phyloP scores from a whole-genome alignment of 73 alveolate genomes.

The Paramecium tetraurelia region DNA sequence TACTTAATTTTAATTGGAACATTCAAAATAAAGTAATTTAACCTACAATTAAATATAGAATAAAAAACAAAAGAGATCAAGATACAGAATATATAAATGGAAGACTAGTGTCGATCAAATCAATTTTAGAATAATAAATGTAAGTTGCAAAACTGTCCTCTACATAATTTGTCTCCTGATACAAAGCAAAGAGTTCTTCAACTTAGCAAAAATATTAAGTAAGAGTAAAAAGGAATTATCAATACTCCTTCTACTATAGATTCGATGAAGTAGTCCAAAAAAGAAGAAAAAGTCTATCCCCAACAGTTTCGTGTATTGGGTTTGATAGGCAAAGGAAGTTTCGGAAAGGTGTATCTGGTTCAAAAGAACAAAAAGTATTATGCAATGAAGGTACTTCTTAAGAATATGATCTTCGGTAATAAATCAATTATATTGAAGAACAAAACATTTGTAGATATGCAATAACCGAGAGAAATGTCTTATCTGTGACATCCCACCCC shows the following conservation, averaged over 20 bases:
- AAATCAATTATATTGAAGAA: neutral
- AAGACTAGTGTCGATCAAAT: neutral
- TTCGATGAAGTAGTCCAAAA: conserved; percentile 12
- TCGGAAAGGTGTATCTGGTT: conserved; percentile 84
- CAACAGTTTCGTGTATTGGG: conserved; percentile 23
- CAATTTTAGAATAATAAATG: neutral
- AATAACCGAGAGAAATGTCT: conserved; percentile 91
- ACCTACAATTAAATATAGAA: neutral
- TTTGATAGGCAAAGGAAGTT: conserved; percentile 85
- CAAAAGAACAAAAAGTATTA: conserved; percentile 69
- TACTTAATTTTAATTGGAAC: neutral
- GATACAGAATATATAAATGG: neutral
- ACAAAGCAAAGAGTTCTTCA: neutral
- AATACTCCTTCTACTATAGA: neutral
- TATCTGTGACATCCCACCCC: conserved; percentile 79
- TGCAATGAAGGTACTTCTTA: conserved; percentile 66
- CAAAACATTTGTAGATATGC: conserved; percentile 88
- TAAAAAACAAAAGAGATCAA: neutral
- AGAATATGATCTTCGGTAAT: conserved; percentile 50
- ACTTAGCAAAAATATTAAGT: neutral
- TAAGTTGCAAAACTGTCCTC: neutral
- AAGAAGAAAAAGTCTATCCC: conserved; percentile 46
- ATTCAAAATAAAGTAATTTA: neutral
- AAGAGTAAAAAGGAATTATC: neutral
- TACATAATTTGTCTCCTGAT: neutral